These are phyloP conservation scores for Rosa chinensis DNA, from an alignment of 306 rosid genomes.

Conservation along the genomic window DNA sequence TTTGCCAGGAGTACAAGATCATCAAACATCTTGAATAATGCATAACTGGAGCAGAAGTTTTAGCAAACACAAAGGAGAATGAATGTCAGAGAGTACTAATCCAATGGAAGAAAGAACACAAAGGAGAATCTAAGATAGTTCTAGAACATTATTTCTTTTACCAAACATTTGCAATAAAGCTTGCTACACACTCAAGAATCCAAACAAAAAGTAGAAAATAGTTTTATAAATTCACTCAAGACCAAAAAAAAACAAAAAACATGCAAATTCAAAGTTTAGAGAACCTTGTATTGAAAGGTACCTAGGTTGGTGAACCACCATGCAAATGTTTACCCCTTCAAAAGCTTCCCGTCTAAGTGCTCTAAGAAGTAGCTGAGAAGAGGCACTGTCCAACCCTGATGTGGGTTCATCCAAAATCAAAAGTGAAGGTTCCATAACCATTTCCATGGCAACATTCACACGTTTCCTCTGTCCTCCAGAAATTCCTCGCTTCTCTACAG, in stretches of 20 bases:
- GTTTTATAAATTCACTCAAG: no score
- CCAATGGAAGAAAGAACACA: slow-evolving; percentile 1
- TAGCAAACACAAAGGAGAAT: slow-evolving; percentile 11
- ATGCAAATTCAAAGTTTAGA: no score
- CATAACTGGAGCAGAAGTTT: slow-evolving; percentile 60
- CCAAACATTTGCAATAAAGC: no score
- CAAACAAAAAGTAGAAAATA: not conserved
- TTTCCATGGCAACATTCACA: slow-evolving; percentile 91
- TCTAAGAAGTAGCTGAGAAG: slow-evolving; percentile 83
- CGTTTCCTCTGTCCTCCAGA: slow-evolving; percentile 97
- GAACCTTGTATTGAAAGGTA: slow-evolving; percentile 29
- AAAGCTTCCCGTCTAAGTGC: slow-evolving; percentile 94
- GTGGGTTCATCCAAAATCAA: slow-evolving; percentile 93
- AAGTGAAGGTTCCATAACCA: slow-evolving; percentile 99
- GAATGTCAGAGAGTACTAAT: slow-evolving; percentile 16
- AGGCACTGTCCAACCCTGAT: slow-evolving; percentile 94
- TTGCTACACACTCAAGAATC: not conserved
- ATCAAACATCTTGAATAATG: slow-evolving; percentile 93
- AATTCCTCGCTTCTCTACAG: slow-evolving; percentile 90
- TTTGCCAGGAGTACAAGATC: slow-evolving; percentile 89
- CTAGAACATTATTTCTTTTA: slow-evolving; percentile 10
- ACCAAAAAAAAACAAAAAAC: no score
- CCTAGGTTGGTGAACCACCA: slow-evolving; percentile 99
- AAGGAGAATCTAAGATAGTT: slow-evolving; percentile 8
- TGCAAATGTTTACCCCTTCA: slow-evolving; percentile 88